Evolutionary conservation across 2,329 filamentous ascomycete genomes (phyloP).

Genomic region (Fusarium duplospermum): DNA sequence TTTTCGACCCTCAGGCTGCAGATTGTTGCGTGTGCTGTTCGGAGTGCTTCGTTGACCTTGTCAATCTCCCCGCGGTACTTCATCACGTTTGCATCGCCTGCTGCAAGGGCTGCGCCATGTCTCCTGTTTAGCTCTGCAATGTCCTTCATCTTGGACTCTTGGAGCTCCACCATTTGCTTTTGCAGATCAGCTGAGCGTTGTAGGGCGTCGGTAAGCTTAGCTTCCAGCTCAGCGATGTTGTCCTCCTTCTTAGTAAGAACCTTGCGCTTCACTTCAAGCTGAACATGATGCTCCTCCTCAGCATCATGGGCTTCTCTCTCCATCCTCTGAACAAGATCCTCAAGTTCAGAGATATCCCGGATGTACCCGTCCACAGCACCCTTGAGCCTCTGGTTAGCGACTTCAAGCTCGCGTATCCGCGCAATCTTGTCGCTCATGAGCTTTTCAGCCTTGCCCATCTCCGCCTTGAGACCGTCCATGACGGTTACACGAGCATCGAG

Average conservation of each 20-base stretch:
- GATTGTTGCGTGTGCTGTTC: slow-evolving; percentile 60
- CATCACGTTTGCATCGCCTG: slow-evolving; percentile 61
- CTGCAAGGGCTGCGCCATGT: slow-evolving; percentile 61
- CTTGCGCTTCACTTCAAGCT: slow-evolving; percentile 49
- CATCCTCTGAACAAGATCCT: slow-evolving; percentile 61
- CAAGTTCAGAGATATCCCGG: slow-evolving; percentile 65
- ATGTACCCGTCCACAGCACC: slow-evolving; percentile 64
- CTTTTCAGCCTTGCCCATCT: slow-evolving; percentile 52
- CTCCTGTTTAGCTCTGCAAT: slow-evolving; percentile 52
- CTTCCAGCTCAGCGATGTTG: slow-evolving; percentile 57
- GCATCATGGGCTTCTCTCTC: slow-evolving; percentile 54
- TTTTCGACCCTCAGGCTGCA: slow-evolving; percentile 61
- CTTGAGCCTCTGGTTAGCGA: slow-evolving; percentile 62
- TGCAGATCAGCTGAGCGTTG: slow-evolving; percentile 54
- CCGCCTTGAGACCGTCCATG: slow-evolving; percentile 60
- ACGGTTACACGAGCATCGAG: slow-evolving; percentile 64
- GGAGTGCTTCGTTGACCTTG: slow-evolving; percentile 57
- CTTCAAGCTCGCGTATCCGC: slow-evolving; percentile 60
- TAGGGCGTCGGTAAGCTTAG: slow-evolving; percentile 55
- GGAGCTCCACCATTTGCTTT: slow-evolving; percentile 52
- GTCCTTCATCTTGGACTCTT: slow-evolving; percentile 49
- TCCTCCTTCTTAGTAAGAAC: slow-evolving; percentile 52
- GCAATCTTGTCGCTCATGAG: slow-evolving; percentile 53
- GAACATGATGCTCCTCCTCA: slow-evolving; percentile 47
- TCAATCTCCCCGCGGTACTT: slow-evolving; percentile 64